Conservation (phyloP, 768 basidiomycete species). For the Boletus tylopilopsis region DNA sequence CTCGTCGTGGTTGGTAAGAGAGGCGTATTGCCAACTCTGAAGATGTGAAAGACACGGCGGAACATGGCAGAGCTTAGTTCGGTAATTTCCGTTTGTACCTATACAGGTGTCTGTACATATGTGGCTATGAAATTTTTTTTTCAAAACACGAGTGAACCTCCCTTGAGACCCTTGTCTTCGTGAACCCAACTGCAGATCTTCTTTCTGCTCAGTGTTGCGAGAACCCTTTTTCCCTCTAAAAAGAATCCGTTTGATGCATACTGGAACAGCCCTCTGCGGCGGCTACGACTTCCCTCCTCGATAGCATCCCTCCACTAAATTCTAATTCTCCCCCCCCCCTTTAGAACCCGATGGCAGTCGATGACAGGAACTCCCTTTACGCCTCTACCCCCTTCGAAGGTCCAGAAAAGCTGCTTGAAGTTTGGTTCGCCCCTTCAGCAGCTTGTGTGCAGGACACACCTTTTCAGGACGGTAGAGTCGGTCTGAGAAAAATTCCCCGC, state of each 20-base stretch:
- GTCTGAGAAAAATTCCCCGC: slow-evolving; percentile 73
- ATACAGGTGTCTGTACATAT: slow-evolving; percentile 25
- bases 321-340: too few relatives aligned
- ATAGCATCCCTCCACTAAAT: slow-evolving; percentile 40
- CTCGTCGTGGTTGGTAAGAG: slow-evolving; percentile 49
- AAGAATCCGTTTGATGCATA: slow-evolving; percentile 42
- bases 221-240: slow-evolving; percentile 10
- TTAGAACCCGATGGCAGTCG: slow-evolving; percentile 22
- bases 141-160: neutral
- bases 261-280: slow-evolving; percentile 33
- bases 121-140: slow-evolving; percentile 22
- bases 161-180: slow-evolving; percentile 21
- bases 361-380: slow-evolving; percentile 22
- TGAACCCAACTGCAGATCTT: slow-evolving; percentile 17
- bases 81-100: slow-evolving; percentile 14
- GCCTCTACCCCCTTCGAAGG: slow-evolving; percentile 75
- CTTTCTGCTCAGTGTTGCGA: slow-evolving; percentile 14
- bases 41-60: slow-evolving; percentile 40
- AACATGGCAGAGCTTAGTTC: slow-evolving; percentile 25
- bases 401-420: slow-evolving; percentile 92
- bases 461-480: slow-evolving; percentile 46
- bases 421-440: slow-evolving; percentile 90
- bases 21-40: slow-evolving; percentile 43
- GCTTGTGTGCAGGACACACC: slow-evolving; percentile 50
- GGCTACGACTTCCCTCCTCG: slow-evolving; percentile 38